Percentiles rank a stretch among this genome's conserved stretches.
Evolutionary conservation across 352 stramenopile species (phyloP).

Genomic region (Phytopythium montanum): DNA sequence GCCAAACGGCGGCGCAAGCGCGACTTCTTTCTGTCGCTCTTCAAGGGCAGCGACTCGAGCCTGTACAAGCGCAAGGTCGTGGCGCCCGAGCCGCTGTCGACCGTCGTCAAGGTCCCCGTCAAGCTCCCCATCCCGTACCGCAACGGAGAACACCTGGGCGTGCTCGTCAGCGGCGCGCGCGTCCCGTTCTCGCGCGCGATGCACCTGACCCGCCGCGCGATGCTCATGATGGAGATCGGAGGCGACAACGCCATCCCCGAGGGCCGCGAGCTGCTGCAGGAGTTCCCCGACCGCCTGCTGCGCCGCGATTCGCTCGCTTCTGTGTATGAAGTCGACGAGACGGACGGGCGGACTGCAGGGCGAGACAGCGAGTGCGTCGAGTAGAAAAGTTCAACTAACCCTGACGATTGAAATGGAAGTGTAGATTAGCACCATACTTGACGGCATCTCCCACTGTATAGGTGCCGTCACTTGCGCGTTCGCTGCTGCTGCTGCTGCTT

Average conservation of each 20-base stretch:
- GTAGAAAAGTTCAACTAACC: neutral
- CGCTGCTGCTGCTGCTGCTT: conserved; percentile 8
- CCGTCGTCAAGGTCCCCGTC: conserved; percentile 16
- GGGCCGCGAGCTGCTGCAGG: conserved; percentile 11
- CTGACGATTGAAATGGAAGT: no score
- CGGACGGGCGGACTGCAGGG: neutral
- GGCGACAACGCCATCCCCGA: conserved; percentile 17
- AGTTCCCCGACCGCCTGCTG: conserved; percentile 18
- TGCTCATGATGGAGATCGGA: conserved; percentile 14
- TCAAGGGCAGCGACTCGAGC: conserved; percentile 14
- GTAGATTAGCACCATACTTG: no score
- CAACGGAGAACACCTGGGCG: conserved; percentile 23
- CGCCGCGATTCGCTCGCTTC: conserved; percentile 3
- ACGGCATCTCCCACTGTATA: no score
- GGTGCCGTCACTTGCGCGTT: conserved; percentile 15
- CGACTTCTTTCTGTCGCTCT: conserved; percentile 24
- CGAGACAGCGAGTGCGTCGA: neutral
- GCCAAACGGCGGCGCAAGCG: conserved; percentile 16
- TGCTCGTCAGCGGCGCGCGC: conserved; percentile 19
- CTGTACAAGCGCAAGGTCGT: conserved; percentile 16
- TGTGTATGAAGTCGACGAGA: no score
- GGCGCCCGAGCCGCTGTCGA: conserved; percentile 7
- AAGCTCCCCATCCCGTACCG: conserved; percentile 30
- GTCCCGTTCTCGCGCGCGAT: conserved; percentile 28
- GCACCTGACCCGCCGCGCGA: conserved; percentile 19